A percentile compares a stretch with the other conserved stretches of the same genome.
phyloP scores from a whole-genome alignment of 306 rosid species.

The Phaseolus lunatus region DNA sequence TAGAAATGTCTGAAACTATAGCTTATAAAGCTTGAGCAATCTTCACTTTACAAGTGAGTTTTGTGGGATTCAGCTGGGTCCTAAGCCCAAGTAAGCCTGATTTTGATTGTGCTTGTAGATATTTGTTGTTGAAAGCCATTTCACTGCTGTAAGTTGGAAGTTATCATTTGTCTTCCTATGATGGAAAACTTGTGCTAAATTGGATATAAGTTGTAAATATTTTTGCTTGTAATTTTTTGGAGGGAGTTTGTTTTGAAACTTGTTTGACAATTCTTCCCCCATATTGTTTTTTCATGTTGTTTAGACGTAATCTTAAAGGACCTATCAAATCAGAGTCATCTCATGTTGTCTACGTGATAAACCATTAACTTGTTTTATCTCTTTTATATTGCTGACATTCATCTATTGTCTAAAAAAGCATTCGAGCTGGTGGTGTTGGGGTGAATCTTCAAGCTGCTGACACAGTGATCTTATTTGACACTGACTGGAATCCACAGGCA shows the following conservation, averaged over 20 bases:
- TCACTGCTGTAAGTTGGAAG: constrained; percentile 8
- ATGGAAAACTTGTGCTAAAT: constrained; percentile 10
- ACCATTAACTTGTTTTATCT: constrained; percentile 13
- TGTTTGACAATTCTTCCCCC: neutral
- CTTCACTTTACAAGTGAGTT: too few species aligned
- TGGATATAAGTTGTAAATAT: constrained; percentile 4
- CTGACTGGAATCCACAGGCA: constrained; percentile 99
- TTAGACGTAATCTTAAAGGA: constrained; percentile 24
- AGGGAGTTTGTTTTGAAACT: neutral
- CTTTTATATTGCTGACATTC: constrained; percentile 55
- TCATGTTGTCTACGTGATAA: constrained; percentile 15
- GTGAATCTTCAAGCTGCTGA: constrained; percentile 99
- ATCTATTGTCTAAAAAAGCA: constrained; percentile 52
- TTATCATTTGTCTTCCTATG: constrained; percentile 1
- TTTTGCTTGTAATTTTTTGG: neutral
- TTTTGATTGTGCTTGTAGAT: constrained; percentile 3
- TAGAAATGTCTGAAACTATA: too few species aligned
- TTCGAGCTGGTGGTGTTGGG: constrained; percentile 99
- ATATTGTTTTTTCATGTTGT: neutral
- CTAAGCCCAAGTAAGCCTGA: too few species aligned
- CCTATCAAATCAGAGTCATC: constrained; percentile 6
- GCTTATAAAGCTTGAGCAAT: too few species aligned
- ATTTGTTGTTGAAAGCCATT: constrained; percentile 2
- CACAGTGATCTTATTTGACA: constrained; percentile 96
- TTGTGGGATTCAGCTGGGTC: too few species aligned